phyloP scores from a whole-genome alignment of 306 rosid species.

The Cucurbita argyrosperma region DNA sequence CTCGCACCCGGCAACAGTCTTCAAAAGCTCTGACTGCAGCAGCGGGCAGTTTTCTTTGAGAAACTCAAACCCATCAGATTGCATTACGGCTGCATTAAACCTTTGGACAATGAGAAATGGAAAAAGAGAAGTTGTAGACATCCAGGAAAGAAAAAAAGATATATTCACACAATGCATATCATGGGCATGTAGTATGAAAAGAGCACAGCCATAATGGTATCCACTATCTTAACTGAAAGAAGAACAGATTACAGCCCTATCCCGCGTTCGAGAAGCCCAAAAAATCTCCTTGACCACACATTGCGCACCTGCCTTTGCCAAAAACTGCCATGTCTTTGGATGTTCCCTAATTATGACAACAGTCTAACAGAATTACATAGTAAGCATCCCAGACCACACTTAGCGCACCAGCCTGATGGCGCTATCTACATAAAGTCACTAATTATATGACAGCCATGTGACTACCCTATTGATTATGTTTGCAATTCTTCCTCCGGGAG shows the following conservation, averaged over 20 bases:
- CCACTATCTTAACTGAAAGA: background rate
- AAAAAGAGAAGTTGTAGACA: background rate
- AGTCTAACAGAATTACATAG: background rate
- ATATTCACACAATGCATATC: background rate
- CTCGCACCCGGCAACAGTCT: constrained; percentile 84
- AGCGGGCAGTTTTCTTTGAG: constrained; percentile 81
- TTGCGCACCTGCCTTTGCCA: background rate
- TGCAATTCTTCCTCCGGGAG: background rate
- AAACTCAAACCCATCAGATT: constrained; percentile 80
- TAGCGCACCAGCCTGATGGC: background rate
- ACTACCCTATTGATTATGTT: background rate
- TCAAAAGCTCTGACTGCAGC: constrained; percentile 84
- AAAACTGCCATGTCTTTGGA: background rate
- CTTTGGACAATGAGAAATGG: background rate
- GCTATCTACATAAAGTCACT: background rate
- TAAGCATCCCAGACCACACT: background rate
- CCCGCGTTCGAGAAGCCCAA: background rate
- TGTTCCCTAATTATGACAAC: background rate
- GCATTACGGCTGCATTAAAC: constrained; percentile 77
- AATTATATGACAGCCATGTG: background rate
- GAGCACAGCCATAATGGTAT: background rate
- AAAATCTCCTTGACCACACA: background rate
- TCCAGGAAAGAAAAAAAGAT: background rate
- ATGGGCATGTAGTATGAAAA: background rate
- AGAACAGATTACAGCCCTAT: background rate